Percentiles rank a stretch among this genome's conserved stretches.
phyloP scores from a whole-genome alignment of 2,329 filamentous ascomycete species.

The Verticillium albo-atrum region DNA sequence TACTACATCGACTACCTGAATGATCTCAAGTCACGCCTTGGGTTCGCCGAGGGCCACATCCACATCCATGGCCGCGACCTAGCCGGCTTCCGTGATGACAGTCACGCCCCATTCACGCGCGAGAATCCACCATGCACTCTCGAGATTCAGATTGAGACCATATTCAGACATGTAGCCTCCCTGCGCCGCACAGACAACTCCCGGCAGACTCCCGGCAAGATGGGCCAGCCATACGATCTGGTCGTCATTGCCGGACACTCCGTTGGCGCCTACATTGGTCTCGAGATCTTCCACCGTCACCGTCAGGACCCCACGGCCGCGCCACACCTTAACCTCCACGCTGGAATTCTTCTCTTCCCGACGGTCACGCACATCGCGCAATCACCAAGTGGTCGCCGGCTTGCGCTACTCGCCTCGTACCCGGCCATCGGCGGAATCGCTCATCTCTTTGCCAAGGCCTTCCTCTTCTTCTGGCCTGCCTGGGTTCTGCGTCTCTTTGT shows the following conservation, averaged over 20 bases:
- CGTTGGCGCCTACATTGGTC: constrained; percentile 66
- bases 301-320: constrained; percentile 20
- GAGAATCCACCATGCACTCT: constrained; percentile 43
- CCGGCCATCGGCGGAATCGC: constrained; percentile 36
- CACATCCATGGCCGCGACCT: constrained; percentile 56
- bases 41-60: constrained; percentile 29
- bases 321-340: constrained; percentile 36
- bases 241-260: constrained; percentile 71
- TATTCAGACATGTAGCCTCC: constrained; percentile 31
- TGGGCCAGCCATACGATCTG: constrained; percentile 40
- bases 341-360: constrained; percentile 66
- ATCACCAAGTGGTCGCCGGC: constrained; percentile 54
- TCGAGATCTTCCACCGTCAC: constrained; percentile 62
- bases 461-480: constrained; percentile 38
- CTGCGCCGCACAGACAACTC: constrained; percentile 19
- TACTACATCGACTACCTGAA: constrained; percentile 69
- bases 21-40: constrained; percentile 24
- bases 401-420: constrained; percentile 37
- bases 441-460: constrained; percentile 32
- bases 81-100: constrained; percentile 51
- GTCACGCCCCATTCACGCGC: constrained; percentile 40
- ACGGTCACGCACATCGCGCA: constrained; percentile 67
- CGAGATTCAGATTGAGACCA: constrained; percentile 46
- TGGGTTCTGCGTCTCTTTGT: constrained; percentile 38
- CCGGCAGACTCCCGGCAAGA: constrained; percentile 8